Evolutionary conservation across 2,329 filamentous ascomycete genomes (phyloP).

Genomic region (Colletotrichum musae): DNA sequence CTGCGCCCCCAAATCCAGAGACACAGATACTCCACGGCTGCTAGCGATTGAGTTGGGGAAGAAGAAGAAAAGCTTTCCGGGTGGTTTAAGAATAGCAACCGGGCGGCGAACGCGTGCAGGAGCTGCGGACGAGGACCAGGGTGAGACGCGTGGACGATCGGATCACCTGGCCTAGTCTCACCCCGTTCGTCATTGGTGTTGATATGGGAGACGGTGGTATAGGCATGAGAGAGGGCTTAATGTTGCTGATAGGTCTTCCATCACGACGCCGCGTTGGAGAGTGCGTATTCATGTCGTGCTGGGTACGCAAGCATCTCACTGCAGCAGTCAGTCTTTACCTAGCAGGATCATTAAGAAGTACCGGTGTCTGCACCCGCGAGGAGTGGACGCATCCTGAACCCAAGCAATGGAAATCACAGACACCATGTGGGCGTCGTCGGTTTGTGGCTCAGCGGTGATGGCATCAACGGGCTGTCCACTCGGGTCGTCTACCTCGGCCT

Average conservation of each 20-base stretch:
- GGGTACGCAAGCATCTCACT: conserved; percentile 14
- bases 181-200: conserved; percentile 22
- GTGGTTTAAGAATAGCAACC: conserved; percentile 25
- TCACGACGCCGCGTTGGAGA: neutral
- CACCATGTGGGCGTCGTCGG: conserved; percentile 18
- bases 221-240: neutral
- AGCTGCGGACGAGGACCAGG: conserved; percentile 11
- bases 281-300: neutral
- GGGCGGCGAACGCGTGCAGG: conserved; percentile 15
- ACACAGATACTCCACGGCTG: neutral
- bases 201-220: neutral
- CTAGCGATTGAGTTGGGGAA: conserved; percentile 18
- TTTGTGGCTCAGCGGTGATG: conserved; percentile 28
- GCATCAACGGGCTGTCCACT: conserved; percentile 26
- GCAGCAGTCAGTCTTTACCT: neutral
- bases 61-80: conserved; percentile 18
- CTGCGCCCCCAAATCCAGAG: neutral
- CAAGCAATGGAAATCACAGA: neutral
- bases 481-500: neutral
- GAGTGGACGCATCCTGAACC: neutral
- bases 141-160: conserved; percentile 14
- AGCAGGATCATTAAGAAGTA: conserved; percentile 18
- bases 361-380: conserved; percentile 7
- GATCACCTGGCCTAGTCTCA: conserved; percentile 19
- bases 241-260: neutral